A percentile compares a stretch with the other conserved stretches of the same genome.
Conservation (phyloP, 345 rosid species). For the Eucalyptus cloeziana region DNA sequence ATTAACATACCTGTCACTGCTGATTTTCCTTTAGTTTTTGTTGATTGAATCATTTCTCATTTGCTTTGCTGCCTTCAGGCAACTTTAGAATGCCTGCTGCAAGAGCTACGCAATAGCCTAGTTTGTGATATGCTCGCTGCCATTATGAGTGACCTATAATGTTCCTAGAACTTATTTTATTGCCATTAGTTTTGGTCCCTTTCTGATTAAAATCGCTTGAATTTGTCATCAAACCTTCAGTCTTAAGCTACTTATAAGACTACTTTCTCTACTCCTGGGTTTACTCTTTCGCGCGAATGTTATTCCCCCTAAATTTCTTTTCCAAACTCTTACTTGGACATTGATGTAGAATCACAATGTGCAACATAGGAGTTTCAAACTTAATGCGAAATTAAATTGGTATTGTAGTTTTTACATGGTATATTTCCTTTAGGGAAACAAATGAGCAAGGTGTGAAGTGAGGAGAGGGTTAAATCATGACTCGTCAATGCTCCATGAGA, state of each 20-base stretch:
- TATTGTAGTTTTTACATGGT: background rate
- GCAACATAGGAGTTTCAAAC: background rate
- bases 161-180: background rate
- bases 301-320: background rate
- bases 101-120: background rate
- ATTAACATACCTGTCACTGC: slow-evolving; percentile 4
- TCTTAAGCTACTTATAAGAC: background rate
- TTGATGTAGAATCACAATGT: background rate
- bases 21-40: background rate
- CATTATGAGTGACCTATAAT: background rate
- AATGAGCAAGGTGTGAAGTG: background rate
- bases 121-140: background rate
- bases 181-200: background rate
- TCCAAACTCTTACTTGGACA: background rate
- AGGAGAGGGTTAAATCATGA: background rate
- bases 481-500: background rate
- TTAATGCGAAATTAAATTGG: background rate
- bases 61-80: background rate
- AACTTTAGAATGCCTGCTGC: background rate
- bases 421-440: background rate
- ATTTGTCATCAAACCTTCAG: background rate
- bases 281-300: background rate
- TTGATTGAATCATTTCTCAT: background rate
- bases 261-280: background rate
- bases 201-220: background rate